Evolutionary conservation across 1,139 yeast species (phyloP), one percentile per base, ranked within the genome.

Genomic region (Geotrichum macrosporum): DNA sequence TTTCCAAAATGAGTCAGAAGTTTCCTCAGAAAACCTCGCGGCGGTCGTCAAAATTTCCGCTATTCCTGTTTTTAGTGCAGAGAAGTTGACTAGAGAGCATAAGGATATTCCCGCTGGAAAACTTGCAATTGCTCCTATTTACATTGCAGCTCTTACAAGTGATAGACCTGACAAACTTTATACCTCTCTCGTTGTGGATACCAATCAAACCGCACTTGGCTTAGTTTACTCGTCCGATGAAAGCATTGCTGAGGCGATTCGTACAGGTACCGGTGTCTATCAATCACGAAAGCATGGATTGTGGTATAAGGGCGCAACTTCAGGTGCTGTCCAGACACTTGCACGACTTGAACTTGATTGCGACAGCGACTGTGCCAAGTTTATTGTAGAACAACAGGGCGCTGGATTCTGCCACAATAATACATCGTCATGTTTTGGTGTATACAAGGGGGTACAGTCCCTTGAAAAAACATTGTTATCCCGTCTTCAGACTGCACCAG

Each of bases 231-330:
- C 97, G 0, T 87, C 96, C 0, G 68, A 69, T 35, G 89, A 81
- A 55, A 86, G 96, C 31, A 79, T 94, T 56, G 69, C 75, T 43
- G 94, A 85, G 57, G 92, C 97, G 3, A 76, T 92, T 56, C 78
- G 79, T 51, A 84, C 86, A 33, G 77, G 79, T 41, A 80, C 85
- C 12, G 99, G 99, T 44, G 96, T 92, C 6, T 92, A 92, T 67
- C 96, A 85, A 67, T 87, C 96, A 4, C 81, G 98, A 57, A 81
- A 82, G 55, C 81, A 83, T 52, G 87, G 94, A 20, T 74, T 92
- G 51, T 92, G 99, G 98, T 85, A 84, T 66, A 92, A 92, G 66
- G 99, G 98, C 32, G 84, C 84, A 50, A 85, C 96, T 4, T 84
- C 95, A 29, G 98, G 98, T 9, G 95, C 95, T 44, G 86, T 95